A percentile compares a stretch with the other conserved stretches of the same genome.
Evolutionary conservation across 1,284 basidiomycete genomes (phyloP).

Genomic region (Ustilago bromivora): DNA sequence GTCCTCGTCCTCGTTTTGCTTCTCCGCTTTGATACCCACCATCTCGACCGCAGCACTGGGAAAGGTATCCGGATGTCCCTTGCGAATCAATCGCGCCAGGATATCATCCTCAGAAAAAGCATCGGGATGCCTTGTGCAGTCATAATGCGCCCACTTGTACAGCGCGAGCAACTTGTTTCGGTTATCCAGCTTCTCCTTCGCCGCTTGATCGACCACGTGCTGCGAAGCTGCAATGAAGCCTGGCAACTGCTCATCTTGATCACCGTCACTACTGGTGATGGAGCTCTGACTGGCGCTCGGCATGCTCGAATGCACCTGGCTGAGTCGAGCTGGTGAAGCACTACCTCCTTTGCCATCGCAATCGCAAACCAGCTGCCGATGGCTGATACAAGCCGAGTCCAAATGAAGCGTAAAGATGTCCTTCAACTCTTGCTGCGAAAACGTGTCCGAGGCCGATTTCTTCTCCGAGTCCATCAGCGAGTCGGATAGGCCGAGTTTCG

Average conservation of each 20-base stretch:
- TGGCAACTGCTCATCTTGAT: constrained; percentile 28
- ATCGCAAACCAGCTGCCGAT: constrained; percentile 73
- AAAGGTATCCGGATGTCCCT: background rate
- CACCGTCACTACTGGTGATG: constrained; percentile 31
- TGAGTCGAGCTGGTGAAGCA: constrained; percentile 3
- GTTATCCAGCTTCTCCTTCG: constrained; percentile 73
- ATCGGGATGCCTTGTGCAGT: constrained; percentile 60
- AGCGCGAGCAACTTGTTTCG: constrained; percentile 83
- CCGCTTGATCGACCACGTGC: constrained; percentile 34
- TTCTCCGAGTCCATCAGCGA: constrained; percentile 72
- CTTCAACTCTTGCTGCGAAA: constrained; percentile 69
- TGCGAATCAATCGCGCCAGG: constrained; percentile 24
- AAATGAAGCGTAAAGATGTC: constrained; percentile 90
- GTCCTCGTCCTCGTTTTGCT: constrained; percentile 13
- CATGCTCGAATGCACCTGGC: background rate
- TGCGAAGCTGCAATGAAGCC: constrained; percentile 57
- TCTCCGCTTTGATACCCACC: constrained; percentile 18
- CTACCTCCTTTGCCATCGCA: constrained; percentile 60
- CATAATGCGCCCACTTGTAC: constrained; percentile 88
- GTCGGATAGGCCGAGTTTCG: constrained; percentile 85
- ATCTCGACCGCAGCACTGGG: background rate
- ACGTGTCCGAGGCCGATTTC: constrained; percentile 51
- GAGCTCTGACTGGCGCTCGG: constrained; percentile 15
- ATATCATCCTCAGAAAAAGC: constrained; percentile 41
- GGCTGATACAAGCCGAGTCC: constrained; percentile 87